Evolutionary conservation across 2,329 filamentous ascomycete genomes (phyloP), one percentile per base, ranked within the genome.

Genomic region (Trichoderma citrinoviride): DNA sequence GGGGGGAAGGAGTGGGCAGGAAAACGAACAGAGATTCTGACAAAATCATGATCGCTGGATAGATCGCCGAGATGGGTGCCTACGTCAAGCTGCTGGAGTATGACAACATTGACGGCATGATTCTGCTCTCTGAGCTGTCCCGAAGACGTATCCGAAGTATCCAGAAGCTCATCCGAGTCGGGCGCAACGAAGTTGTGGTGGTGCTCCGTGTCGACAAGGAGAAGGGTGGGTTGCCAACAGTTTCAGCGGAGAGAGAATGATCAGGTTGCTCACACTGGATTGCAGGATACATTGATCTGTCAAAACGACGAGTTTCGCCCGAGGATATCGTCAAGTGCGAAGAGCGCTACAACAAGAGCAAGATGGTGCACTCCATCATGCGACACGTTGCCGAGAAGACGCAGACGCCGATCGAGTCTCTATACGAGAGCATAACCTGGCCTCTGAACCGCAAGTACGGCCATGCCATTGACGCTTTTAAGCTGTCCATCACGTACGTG

Each of bases 91-190:
- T 99, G 64, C 90, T 99, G 73, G 95, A 99, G 83, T 99, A 99
- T 82, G 95, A 99, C 81, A 97, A 98, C 82, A 99, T 99, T 75
- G 96, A 99, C 78, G 95, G 95, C 87, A 99, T 99, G 96, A 99
- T 99, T 75, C 84, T 99, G 71, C 92, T 99, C 70, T 97, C 92
- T 74, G 95, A 99, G 81, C 87, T 99, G 69, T 99, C 96, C 66
- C 89, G 95, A 85, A 88, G 95, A 87, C 95, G 95, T 90, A 99
- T 99, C 75, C 85, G 95, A 83, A 93, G 89, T 85, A 99, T 99
- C 74, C 96, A 99, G 81, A 99, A 99, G 82, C 90, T 99, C 71
- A 99, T 99, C 74, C 90, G 95, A 71, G 95, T 99, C 68, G 96
- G 96, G 65, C 90, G 96, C 73, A 99, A 99, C 76, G 95, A 99